Evolutionary conservation across 768 basidiomycete genomes (phyloP).

Genomic region (Tubosaeta brunneosetosa): DNA sequence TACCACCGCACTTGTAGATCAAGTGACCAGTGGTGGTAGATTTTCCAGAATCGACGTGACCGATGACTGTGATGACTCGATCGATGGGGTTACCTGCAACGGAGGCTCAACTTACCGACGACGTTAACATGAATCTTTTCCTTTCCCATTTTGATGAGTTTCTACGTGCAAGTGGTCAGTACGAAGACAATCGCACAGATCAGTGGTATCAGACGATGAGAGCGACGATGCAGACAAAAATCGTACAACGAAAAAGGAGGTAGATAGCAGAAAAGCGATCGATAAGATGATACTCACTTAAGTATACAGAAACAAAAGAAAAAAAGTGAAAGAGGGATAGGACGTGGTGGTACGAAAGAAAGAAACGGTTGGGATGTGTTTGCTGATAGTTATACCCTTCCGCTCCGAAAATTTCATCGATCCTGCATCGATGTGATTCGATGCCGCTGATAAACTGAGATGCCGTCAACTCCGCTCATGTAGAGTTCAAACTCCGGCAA

Average conservation of each 20-base stretch:
- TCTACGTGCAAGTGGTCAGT: conserved; percentile 32
- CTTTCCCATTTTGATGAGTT: conserved; percentile 84
- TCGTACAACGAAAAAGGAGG: conserved; percentile 19
- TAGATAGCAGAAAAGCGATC: conserved; percentile 1
- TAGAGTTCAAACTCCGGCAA: conserved; percentile 15
- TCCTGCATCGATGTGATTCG: conserved; percentile 57
- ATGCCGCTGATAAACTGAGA: conserved; percentile 45
- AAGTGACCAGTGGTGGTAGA: conserved; percentile 99
- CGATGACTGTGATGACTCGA: conserved; percentile 67
- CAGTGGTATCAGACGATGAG: conserved; percentile 12
- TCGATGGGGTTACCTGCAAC: conserved; percentile 15
- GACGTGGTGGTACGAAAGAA: conserved; percentile 35
- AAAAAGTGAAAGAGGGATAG: conserved; percentile 28
- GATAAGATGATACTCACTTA: conserved; percentile 36
- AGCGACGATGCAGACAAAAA: conserved; percentile 16
- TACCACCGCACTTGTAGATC: conserved; percentile 99
- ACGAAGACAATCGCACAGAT: conserved; percentile 22
- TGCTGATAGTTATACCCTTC: conserved; percentile 57
- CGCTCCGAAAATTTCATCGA: conserved; percentile 58
- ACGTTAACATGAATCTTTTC: conserved; percentile 97
- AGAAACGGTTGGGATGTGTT: conserved; percentile 37
- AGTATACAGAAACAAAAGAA: conserved; percentile 37
- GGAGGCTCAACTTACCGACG: conserved; percentile 63
- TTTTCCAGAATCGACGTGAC: conserved; percentile 99
- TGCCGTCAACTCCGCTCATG: conserved; percentile 40